Conservation (phyloP, 2,329 filamentous ascomycete species). For the Penicillium occitanis region DNA sequence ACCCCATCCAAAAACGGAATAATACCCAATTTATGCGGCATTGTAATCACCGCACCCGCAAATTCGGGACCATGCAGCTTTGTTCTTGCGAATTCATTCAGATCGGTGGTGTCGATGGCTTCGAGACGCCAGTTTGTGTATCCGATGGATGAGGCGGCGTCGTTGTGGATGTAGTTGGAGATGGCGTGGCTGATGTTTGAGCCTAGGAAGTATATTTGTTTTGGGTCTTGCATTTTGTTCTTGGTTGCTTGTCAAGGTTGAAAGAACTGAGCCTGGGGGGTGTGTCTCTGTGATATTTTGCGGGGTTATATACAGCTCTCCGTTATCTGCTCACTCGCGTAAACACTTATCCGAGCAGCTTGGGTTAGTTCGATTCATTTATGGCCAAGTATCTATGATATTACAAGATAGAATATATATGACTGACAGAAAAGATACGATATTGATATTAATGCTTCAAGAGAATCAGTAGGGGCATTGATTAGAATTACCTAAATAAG, state of each 20-base stretch:
- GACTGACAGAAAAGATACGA: background rate
- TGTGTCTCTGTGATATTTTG: background rate
- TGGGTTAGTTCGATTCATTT: background rate
- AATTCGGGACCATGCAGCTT: background rate
- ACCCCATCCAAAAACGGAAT: slow-evolving; percentile 1
- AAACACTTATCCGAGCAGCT: background rate
- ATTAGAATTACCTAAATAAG: background rate
- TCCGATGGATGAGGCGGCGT: background rate
- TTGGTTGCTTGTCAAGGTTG: background rate
- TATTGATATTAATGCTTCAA: background rate
- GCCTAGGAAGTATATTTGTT: slow-evolving; percentile 3
- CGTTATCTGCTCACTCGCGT: background rate
- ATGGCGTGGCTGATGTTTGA: slow-evolving; percentile 8
- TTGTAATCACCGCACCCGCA: slow-evolving; percentile 1
- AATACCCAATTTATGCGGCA: background rate
- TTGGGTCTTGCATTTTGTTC: background rate
- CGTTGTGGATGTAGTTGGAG: slow-evolving; percentile 2
- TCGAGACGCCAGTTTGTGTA: slow-evolving; percentile 8
- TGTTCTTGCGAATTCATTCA: background rate
- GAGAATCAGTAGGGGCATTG: background rate
- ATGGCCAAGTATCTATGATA: background rate
- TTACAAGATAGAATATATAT: background rate
- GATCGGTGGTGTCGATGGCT: background rate
- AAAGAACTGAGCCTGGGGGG: background rate
- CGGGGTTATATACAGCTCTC: background rate